Conservation (phyloP, 1,284 basidiomycete genomes). For the Vanrija sp. region DNA sequence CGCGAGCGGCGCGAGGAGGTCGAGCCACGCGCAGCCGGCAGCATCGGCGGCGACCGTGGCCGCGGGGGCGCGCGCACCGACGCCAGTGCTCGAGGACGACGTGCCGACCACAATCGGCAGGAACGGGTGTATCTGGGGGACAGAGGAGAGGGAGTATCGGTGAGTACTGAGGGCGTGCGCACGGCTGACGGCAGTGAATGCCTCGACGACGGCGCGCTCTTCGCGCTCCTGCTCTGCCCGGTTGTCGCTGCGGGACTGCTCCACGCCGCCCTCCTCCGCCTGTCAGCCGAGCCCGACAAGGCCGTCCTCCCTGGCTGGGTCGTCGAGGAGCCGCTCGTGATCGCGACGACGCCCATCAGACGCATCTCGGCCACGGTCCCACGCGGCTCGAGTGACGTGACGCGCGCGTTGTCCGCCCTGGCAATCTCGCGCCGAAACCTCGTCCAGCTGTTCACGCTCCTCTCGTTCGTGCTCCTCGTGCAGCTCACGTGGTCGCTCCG, state of each 20-base stretch:
- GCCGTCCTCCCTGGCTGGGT: conserved; percentile 63
- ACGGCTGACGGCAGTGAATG: conserved; percentile 57
- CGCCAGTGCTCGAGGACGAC: conserved; percentile 14
- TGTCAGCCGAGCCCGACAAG: conserved; percentile 28
- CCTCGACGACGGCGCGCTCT: conserved; percentile 75
- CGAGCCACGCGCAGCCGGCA: neutral
- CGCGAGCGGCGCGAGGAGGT: neutral
- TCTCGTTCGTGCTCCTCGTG: conserved; percentile 69
- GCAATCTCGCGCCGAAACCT: conserved; percentile 67
- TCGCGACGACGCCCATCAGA: conserved; percentile 39
- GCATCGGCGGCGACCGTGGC: too few species aligned
- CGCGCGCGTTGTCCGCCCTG: conserved; percentile 59
- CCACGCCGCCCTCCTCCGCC: conserved; percentile 52
- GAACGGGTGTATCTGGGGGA: conserved; percentile 47
- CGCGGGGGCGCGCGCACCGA: too few species aligned
- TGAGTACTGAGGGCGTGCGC: conserved; percentile 11
- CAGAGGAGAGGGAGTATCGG: conserved; percentile 47
- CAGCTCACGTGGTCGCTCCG: conserved; percentile 72
- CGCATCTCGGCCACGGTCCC: conserved; percentile 32
- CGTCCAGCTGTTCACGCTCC: conserved; percentile 71
- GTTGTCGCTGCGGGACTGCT: conserved; percentile 65
- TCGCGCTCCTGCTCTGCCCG: conserved; percentile 71
- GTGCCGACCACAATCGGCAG: conserved; percentile 20
- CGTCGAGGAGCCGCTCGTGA: conserved; percentile 63
- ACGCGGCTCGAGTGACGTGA: conserved; percentile 43